phyloP scores from a whole-genome alignment of 495 filamentous ascomycete species.

The Tuber microsphaerosporum region DNA sequence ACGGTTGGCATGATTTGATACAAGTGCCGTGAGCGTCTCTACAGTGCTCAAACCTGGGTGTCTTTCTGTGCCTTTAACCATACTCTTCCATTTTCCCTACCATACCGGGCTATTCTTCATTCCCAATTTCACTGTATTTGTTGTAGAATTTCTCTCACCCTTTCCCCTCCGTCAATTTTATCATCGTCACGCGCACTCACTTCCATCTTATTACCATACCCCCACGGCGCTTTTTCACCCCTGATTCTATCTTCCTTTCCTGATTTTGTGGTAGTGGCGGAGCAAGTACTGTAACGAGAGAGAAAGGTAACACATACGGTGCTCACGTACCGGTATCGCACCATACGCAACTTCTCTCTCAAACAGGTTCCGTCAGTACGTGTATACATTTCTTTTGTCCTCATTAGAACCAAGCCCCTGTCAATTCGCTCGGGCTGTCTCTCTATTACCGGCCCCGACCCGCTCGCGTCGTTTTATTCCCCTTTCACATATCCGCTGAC shows the following conservation, averaged over 20 bases:
- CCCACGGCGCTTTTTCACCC: neutral
- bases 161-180: neutral
- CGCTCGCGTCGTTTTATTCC: neutral
- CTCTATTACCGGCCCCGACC: neutral
- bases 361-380: neutral
- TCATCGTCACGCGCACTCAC: neutral
- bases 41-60: neutral
- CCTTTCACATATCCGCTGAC: neutral
- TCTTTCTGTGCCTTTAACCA: neutral
- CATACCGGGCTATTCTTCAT: neutral
- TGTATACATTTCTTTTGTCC: neutral
- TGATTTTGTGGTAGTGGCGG: neutral
- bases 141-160: neutral
- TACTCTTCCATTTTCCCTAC: neutral
- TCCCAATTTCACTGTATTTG: slow-evolving; percentile 1
- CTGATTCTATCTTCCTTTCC: neutral
- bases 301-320: neutral
- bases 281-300: neutral
- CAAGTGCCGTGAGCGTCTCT: neutral
- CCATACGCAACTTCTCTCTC: neutral
- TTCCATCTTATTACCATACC: slow-evolving; percentile 4
- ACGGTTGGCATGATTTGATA: neutral
- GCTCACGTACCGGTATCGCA: neutral
- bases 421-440: neutral
- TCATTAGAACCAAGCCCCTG: neutral